These are phyloP conservation scores for Rhodotorula paludigena DNA, from an alignment of 768 basidiomycete genomes.

Conservation along the genomic window DNA sequence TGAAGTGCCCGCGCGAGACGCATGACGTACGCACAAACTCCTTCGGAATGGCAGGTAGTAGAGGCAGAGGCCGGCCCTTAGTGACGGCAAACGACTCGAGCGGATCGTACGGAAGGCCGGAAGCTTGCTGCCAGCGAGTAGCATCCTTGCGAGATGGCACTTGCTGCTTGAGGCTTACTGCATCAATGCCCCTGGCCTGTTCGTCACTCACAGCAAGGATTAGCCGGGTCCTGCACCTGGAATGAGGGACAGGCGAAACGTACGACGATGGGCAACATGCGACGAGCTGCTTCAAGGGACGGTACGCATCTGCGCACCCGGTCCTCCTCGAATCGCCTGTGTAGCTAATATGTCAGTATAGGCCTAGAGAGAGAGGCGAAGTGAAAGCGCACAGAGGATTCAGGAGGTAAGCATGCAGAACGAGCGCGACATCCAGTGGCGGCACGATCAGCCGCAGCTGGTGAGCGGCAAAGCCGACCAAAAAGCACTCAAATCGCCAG, in stretches of 20 bases:
- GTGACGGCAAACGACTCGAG: neutral
- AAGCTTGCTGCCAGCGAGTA: neutral
- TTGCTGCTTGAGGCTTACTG: neutral
- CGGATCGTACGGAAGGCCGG: neutral
- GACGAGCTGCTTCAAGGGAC: no score
- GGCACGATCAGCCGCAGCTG: constrained; percentile 4
- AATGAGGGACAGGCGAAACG: no score
- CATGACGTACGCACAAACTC: neutral
- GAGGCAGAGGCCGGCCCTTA: neutral
- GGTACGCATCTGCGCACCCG: no score
- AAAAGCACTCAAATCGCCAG: constrained; percentile 5
- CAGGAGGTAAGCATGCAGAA: constrained; percentile 36
- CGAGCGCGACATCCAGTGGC: constrained; percentile 39
- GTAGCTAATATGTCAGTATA: accelerated
- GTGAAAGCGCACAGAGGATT: constrained; percentile 25
- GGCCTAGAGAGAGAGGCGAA: no score
- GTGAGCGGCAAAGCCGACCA: neutral
- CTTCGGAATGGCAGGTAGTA: no score
- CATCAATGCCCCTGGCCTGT: no score
- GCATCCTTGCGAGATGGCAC: no score
- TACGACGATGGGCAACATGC: no score
- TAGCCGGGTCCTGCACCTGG: no score
- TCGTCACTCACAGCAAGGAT: no score
- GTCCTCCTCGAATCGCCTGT: constrained; percentile 8
- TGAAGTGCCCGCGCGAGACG: neutral